Base-by-base conservation (phyloP, 345 rosid species). In the Odontarrhena argentea region DNA sequence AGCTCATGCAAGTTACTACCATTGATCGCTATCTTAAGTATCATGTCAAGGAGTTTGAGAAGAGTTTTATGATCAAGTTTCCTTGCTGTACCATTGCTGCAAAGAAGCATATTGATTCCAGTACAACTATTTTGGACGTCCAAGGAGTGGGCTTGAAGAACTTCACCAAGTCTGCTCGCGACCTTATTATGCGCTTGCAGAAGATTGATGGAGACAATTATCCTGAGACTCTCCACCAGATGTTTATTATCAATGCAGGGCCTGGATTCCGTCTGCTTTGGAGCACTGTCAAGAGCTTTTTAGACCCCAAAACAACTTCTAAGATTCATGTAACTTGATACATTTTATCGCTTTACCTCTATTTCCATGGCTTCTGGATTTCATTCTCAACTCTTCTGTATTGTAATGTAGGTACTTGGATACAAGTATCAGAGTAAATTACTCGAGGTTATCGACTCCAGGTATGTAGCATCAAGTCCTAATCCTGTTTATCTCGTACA, bases 191-290 rank as follows among this genome's bases (percentile, higher is more conserved):
- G 73, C 88, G 96, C 40, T 80, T 94, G 65, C 99, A 94, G 82
- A 94, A 89, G 81, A 81, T 94, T 78, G 99, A 94, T 70, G 94
- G 96, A 55, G 97, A 94, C 76, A 94, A 94, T 73, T 94, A 91
- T 76, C 99, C 99, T 18, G 99, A 94, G 98, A 90, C 98, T n/a
- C 97, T 93, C 37, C 82, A 83, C 80, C 97, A 93, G 78, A 93
- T 93, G 98, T 90, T 83, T 79, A 93, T 93, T 78, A 90, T 93
- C 80, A 93, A 93, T 64, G 92, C 98, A 69, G 98, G 98, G 63
- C 79, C 90, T 8, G 97, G 94, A 37, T 93, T 93, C 84, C 87
- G 95, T 77, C 60, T 87, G 55, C 64, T 93, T 69, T 93, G 98
- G 98, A 89, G 79, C 77, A 88, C 96, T 13, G 82, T 93, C 10